Percentiles rank a stretch among this genome's conserved stretches.
Conservation (phyloP, 495 filamentous ascomycete genomes). For the Penicillium waksmanii region DNA sequence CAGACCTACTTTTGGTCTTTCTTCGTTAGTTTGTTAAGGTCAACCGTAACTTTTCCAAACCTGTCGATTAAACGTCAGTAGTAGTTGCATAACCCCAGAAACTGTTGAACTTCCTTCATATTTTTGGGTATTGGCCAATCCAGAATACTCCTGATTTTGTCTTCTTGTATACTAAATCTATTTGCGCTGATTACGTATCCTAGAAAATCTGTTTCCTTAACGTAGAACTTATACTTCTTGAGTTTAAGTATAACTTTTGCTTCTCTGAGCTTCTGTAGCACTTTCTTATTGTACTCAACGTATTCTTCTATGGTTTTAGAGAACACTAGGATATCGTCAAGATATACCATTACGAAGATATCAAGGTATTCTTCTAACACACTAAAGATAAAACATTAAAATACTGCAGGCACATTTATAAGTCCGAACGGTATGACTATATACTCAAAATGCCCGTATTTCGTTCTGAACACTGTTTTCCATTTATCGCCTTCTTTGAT, state of each 20-base stretch:
- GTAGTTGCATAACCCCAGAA: constrained; percentile 18
- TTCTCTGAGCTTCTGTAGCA: neutral
- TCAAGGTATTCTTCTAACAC: constrained; percentile 26
- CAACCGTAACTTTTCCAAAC: constrained; percentile 7
- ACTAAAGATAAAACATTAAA: constrained; percentile 38
- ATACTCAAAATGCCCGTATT: constrained; percentile 32
- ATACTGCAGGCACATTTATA: constrained; percentile 19
- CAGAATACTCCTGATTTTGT: constrained; percentile 17
- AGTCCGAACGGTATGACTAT: constrained; percentile 27
- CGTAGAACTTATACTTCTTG: constrained; percentile 12
- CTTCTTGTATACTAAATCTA: constrained; percentile 13
- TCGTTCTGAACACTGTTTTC: constrained; percentile 39
- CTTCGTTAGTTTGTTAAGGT: constrained; percentile 10
- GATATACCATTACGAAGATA: constrained; percentile 31
- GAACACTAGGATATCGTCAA: constrained; percentile 43
- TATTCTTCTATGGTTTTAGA: neutral
- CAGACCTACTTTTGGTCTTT: constrained; percentile 18
- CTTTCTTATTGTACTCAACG: neutral
- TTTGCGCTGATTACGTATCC: constrained; percentile 15
- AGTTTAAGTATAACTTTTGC: neutral
- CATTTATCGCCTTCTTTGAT: constrained; percentile 27
- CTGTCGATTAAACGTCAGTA: constrained; percentile 16
- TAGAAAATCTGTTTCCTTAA: constrained; percentile 13
- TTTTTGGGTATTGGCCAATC: constrained; percentile 11
- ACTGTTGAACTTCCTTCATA: constrained; percentile 17